phyloP scores from a whole-genome alignment of 805 yeast species.

The Hanseniaspora vineae region DNA sequence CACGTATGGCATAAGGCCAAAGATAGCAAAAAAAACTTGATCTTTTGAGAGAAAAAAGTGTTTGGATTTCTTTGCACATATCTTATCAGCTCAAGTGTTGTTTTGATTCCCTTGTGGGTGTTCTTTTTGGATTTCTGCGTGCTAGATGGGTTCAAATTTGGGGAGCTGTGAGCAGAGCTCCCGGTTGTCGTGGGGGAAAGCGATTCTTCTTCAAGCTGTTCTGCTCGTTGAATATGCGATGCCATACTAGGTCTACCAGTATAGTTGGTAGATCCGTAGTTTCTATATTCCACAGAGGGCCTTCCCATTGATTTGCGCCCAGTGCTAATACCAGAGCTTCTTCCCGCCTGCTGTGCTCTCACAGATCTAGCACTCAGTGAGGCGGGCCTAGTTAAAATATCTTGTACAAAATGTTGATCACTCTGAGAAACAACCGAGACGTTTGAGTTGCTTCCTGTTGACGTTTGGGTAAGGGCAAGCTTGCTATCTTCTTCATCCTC shows the following conservation, averaged over 20 bases:
- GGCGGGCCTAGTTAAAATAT: conserved; percentile 3
- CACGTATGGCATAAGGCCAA: conserved; percentile 87
- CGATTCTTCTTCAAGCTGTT: conserved; percentile 2
- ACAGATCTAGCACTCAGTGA: background rate
- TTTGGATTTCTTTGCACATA: conserved; percentile 65
- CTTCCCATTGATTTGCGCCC: conserved; percentile 7
- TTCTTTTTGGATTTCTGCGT: background rate
- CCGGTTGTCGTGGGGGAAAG: conserved; percentile 1
- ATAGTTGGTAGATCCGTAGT: conserved; percentile 28
- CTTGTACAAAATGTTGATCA: conserved; percentile 9
- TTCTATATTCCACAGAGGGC: conserved; percentile 29
- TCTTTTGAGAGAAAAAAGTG: conserved; percentile 54
- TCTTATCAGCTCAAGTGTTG: conserved; percentile 53
- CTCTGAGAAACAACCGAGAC: conserved; percentile 16
- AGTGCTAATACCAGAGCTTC: no score
- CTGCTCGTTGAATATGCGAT: conserved; percentile 20
- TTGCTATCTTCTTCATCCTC: background rate
- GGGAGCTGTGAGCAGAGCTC: background rate
- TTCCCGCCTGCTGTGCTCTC: background rate
- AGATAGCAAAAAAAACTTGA: conserved; percentile 65
- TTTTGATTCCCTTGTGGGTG: conserved; percentile 26
- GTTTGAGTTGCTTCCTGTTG: conserved; percentile 2
- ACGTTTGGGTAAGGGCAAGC: no score
- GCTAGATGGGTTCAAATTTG: background rate
- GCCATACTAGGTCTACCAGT: conserved; percentile 51